Percentiles rank a stretch among this genome's conserved stretches.
Evolutionary conservation across 768 basidiomycete species (phyloP).

Genomic region (Tephrocybe sp.): DNA sequence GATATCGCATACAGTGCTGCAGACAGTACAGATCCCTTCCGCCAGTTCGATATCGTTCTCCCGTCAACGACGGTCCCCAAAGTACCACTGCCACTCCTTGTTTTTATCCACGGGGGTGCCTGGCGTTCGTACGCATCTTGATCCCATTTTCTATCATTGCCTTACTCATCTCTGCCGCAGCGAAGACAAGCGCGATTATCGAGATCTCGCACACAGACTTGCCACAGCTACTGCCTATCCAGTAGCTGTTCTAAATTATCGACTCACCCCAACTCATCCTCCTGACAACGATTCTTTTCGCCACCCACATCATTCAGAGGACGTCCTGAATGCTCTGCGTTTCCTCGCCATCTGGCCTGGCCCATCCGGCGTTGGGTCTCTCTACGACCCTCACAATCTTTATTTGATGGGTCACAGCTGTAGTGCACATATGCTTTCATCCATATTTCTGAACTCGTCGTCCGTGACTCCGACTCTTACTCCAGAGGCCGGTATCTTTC

Average conservation of each 20-base stretch:
- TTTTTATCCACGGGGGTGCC: constrained; percentile 84
- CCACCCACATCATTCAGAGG: constrained; percentile 72
- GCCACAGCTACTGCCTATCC: constrained; percentile 46
- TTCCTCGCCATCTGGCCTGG: constrained; percentile 52
- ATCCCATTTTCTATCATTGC: constrained; percentile 4
- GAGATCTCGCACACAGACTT: constrained; percentile 50
- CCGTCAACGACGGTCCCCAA: constrained; percentile 18
- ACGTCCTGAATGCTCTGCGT: constrained; percentile 58
- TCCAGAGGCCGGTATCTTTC: constrained; percentile 41
- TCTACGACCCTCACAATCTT: constrained; percentile 40
- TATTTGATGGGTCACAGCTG: constrained; percentile 79
- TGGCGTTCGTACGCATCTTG: constrained; percentile 64
- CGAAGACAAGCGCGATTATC: constrained; percentile 69
- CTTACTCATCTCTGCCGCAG: constrained; percentile 31
- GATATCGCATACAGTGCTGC: constrained; percentile 40
- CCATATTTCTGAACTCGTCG: constrained; percentile 60
- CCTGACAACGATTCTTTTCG: constrained; percentile 36
- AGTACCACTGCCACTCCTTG: constrained; percentile 32
- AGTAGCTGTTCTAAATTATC: constrained; percentile 77
- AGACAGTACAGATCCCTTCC: constrained; percentile 28
- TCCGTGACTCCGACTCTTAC: constrained; percentile 38
- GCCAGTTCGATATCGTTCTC: constrained; percentile 56
- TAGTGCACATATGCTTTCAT: constrained; percentile 75
- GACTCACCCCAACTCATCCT: constrained; percentile 52
- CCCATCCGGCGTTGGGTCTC: constrained; percentile 22